Percentiles rank a stretch among this genome's conserved stretches.
Conservation (phyloP, 2,329 filamentous ascomycete genomes). For the Bipolaris gigantea region DNA sequence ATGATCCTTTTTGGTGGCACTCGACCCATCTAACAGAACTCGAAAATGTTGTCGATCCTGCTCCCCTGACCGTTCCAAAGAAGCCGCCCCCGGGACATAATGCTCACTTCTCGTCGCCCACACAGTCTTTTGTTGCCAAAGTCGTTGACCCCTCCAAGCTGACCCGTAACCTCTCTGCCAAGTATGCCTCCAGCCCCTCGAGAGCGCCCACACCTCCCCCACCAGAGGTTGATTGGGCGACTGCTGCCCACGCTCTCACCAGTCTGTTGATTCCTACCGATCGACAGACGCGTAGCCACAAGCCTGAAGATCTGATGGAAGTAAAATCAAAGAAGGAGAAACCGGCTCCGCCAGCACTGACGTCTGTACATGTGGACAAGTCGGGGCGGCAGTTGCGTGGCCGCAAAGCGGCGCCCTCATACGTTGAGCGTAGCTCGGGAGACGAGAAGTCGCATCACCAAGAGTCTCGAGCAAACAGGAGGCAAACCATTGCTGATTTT, state of each 20-base stretch:
- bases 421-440: slow-evolving; percentile 55
- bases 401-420: slow-evolving; percentile 60
- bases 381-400: slow-evolving; percentile 68
- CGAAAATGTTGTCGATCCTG: slow-evolving; percentile 40
- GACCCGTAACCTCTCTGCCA: slow-evolving; percentile 63
- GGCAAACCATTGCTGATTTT: slow-evolving; percentile 48
- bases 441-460: slow-evolving; percentile 33
- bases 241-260: slow-evolving; percentile 79
- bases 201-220: slow-evolving; percentile 65
- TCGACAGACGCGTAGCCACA: slow-evolving; percentile 75
- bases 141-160: slow-evolving; percentile 69
- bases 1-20: slow-evolving; percentile 52
- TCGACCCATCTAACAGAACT: slow-evolving; percentile 35
- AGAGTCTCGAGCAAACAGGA: slow-evolving; percentile 34
- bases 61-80: slow-evolving; percentile 54
- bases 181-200: slow-evolving; percentile 41
- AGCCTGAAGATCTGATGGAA: slow-evolving; percentile 71
- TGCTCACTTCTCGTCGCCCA: slow-evolving; percentile 83
- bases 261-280: slow-evolving; percentile 78
- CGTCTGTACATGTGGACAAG: slow-evolving; percentile 49
- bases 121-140: slow-evolving; percentile 83
- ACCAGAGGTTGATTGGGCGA: slow-evolving; percentile 82
- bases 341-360: slow-evolving; percentile 39
- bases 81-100: slow-evolving; percentile 60
- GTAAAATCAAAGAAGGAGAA: slow-evolving; percentile 61